Base-by-base conservation (phyloP, 176 grass and related monocot genomes). In the Poa pratensis region DNA sequence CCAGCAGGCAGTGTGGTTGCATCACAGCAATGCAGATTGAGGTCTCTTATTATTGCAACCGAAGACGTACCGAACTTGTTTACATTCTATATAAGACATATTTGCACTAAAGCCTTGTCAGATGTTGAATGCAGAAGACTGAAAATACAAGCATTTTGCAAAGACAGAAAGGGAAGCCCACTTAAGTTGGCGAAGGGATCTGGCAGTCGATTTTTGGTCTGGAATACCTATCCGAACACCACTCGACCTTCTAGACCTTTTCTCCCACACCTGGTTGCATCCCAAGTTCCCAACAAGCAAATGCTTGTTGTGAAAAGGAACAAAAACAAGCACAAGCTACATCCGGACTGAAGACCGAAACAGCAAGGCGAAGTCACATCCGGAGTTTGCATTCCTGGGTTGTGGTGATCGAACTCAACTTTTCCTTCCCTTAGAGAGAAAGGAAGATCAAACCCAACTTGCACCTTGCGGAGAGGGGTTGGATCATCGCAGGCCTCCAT, bases 211-310 rank as follows among this genome's bases (percentile, higher is more conserved):
- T 6, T 54, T 53, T 79, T 16, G 8, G 32, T 10, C 18, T 53
- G 14, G 68, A 66, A 77, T 19, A 84, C 75, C 87, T 84, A 80
- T 80, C 87, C 46, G 32, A n/a, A 70, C 68, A 70, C 37, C 39
- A 22, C 4, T 70, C 20, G 20, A 13, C 18, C 68, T 70, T 40
- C 9, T 39, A 40, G 66, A 39, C 8, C 4, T 40, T 39, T 70
- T 43, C 39, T 72, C 40, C 40, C 16, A 16, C n/a, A 1, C 16
- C 7, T 3, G 69, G 1, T 24, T 43, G 66, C 37, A 70, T 45
- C 20, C 18, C 18, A n/a, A n/a, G n/a, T n/a, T n/a, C n/a, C n/a
- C n/a, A n/a, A n/a, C n/a, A n/a, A n/a, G n/a, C n/a, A n/a, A n/a
- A n/a, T n/a, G n/a, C n/a, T n/a, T n/a, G n/a, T n/a, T n/a, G n/a